Evolutionary conservation across 768 basidiomycete species (phyloP).

Genomic region (Chalciporus piperatus): DNA sequence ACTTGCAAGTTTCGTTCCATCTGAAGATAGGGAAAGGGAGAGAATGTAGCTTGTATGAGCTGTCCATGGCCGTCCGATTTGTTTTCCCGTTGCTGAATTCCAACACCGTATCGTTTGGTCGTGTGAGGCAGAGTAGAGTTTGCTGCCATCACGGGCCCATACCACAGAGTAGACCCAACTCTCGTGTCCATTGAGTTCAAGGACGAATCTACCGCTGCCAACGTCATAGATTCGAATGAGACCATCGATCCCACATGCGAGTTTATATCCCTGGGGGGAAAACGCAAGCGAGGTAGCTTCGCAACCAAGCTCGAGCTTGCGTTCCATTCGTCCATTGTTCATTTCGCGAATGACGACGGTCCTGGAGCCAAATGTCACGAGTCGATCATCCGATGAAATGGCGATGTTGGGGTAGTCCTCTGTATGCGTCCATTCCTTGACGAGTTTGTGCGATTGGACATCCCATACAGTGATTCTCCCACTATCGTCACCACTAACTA

Average conservation of each 20-base stretch:
- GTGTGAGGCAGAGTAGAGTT: background rate
- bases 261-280: background rate
- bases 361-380: background rate
- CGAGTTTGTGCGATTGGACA: background rate
- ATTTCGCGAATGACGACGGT: background rate
- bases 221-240: background rate
- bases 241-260: background rate
- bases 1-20: background rate
- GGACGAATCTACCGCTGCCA: background rate
- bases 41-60: slow-evolving; percentile 7
- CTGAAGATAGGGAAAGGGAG: background rate
- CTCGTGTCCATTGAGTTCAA: background rate
- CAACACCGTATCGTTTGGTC: background rate
- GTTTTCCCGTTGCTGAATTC: background rate
- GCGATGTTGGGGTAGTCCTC: fast-evolving
- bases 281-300: background rate
- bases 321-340: background rate
- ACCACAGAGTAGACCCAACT: background rate
- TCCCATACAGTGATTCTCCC: slow-evolving; percentile 1
- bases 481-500: background rate
- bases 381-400: slow-evolving; percentile 4
- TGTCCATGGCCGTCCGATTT: background rate
- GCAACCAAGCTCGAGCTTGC: background rate
- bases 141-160: background rate
- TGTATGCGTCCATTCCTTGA: background rate